Conservation (phyloP, 371 early-diverging fungal species). For the Lichtheimia corymbifera region DNA sequence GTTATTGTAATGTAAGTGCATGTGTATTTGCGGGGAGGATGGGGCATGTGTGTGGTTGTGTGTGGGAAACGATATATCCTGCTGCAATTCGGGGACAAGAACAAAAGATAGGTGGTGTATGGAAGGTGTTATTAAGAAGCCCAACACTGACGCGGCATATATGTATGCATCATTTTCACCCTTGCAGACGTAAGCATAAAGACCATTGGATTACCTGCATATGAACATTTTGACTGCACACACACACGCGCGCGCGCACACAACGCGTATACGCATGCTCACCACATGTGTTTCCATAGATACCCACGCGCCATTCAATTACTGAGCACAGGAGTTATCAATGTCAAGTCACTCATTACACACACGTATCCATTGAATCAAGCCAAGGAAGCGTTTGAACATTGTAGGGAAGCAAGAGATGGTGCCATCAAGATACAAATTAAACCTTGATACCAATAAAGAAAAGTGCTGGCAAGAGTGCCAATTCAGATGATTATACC, state of each 20-base stretch:
- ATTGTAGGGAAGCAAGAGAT: conserved; percentile 37
- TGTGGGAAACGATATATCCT: background rate
- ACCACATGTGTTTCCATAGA: conserved; percentile 14
- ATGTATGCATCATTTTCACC: background rate
- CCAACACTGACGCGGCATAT: background rate
- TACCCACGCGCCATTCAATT: conserved; percentile 50
- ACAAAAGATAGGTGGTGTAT: background rate
- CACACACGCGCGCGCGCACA: too few species aligned
- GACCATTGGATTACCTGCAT: background rate
- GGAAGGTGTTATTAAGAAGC: background rate
- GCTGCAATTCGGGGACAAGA: background rate
- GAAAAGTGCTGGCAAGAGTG: too few species aligned
- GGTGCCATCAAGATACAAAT: conserved; percentile 54
- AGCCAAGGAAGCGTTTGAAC: conserved; percentile 43
- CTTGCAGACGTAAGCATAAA: conserved; percentile 3
- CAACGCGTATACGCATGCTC: background rate
- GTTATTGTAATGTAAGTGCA: conserved; percentile 48
- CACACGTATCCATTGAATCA: conserved; percentile 44
- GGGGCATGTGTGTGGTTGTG: too few species aligned
- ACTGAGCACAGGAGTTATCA: conserved; percentile 38
- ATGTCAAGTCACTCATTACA: conserved; percentile 48
- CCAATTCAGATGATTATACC: background rate
- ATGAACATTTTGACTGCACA: background rate
- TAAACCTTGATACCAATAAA: conserved; percentile 7
- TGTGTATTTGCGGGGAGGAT: background rate